Evolutionary conservation across 106 monocot species (phyloP), one percentile per base, ranked within the genome.

Genomic region (Dendrobium huoshanense): DNA sequence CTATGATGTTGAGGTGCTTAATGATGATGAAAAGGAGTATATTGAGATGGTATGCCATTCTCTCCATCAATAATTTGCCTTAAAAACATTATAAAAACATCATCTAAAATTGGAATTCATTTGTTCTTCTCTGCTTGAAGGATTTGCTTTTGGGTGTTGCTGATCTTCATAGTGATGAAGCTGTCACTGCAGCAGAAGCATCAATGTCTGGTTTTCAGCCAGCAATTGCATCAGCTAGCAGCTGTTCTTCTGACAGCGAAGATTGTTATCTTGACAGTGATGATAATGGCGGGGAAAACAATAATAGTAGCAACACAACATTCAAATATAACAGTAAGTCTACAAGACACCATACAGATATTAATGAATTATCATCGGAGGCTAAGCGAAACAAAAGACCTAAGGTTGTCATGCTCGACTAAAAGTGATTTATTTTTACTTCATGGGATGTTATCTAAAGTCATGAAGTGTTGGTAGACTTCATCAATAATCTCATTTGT

Each of bases 141-240:
- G 99, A 99, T 83, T 83, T 99, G 81, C 87, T 99, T 68, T 87
- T 99, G 67, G 99, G 99, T 27, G 82, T 99, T 81, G 86, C 99
- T 49, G 95, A 99, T 73, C 91, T 99, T 33, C 89, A 91, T 58
- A 91, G 85, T 5, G 80, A 77, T 7, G 90, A 93, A 84, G 95
- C 93, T 19, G 83, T 95, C 2, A 87, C 89, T 7, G 91, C 86
- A 65, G 95, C 99, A 56, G 91, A 95, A 78, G 84, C 93, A 19
- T 51, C 85, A 7, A 73, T 90, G 77, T 75, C 64, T 7, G 84
- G 82, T 9, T 49, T 79, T 72, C 81, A 33, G 45, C 80, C 80
- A 25, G 24, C 19, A 7, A 18, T 19, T 79, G 72, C 78, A 13
- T 86, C 86, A 42, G 75, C 82, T 51, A 13, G 51, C 13, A 15